Conservation (phyloP, 2,329 filamentous ascomycete genomes). For the Pezicula rhizophila region DNA sequence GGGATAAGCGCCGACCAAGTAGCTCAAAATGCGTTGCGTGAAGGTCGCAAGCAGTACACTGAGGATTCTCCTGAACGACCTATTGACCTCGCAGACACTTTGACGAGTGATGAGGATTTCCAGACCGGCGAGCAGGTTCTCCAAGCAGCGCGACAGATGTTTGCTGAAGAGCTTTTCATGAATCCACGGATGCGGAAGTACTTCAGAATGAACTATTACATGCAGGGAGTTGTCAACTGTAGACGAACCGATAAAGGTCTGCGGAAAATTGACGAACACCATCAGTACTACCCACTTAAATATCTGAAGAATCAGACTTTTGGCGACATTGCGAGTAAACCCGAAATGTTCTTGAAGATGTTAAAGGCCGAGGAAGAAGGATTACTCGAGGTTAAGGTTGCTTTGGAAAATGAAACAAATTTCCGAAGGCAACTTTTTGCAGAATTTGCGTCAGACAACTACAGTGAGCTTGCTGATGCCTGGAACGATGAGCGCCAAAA, state of each 20-base stretch:
- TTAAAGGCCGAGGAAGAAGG: conserved; percentile 94
- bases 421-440: conserved; percentile 73
- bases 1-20: conserved; percentile 86
- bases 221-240: conserved; percentile 78
- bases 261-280: conserved; percentile 86
- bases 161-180: conserved; percentile 81
- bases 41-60: conserved; percentile 72
- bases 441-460: conserved; percentile 91
- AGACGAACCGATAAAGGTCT: conserved; percentile 89
- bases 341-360: conserved; percentile 94
- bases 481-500: conserved; percentile 89
- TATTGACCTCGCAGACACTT: conserved; percentile 77
- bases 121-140: conserved; percentile 70
- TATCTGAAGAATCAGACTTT: conserved; percentile 89
- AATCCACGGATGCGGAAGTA: conserved; percentile 87
- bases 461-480: conserved; percentile 86
- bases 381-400: conserved; percentile 77
- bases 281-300: conserved; percentile 97
- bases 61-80: conserved; percentile 79
- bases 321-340: conserved; percentile 70
- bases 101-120: conserved; percentile 67
- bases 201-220: conserved; percentile 77
- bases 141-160: conserved; percentile 76
- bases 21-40: conserved; percentile 75
- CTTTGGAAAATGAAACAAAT: conserved; percentile 67